phyloP scores from a whole-genome alignment of 2,329 filamentous ascomycete species.

The Hawksworthiomyces lignivorus region DNA sequence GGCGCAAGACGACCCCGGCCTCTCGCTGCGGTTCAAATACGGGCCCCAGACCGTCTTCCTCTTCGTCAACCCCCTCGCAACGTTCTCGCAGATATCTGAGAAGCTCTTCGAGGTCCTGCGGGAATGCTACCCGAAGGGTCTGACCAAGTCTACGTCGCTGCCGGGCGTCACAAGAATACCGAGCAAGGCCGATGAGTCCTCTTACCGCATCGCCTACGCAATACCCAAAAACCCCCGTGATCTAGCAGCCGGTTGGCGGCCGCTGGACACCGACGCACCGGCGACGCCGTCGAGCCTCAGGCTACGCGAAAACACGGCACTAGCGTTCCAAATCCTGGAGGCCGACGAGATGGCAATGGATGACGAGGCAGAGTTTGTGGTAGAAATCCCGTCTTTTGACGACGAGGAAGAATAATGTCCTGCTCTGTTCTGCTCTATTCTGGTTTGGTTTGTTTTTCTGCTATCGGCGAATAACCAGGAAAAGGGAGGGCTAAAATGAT shows the following conservation, averaged over 20 bases:
- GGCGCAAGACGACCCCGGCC: constrained; percentile 35
- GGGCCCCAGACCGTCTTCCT: constrained; percentile 64
- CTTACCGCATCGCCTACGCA: constrained; percentile 37
- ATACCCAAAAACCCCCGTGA: constrained; percentile 37
- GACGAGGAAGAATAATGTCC: constrained; percentile 36
- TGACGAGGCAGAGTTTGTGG: constrained; percentile 30
- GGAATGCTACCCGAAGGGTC: constrained; percentile 48
- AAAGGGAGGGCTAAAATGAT: too few relatives aligned
- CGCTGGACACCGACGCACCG: constrained; percentile 29
- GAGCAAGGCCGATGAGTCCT: constrained; percentile 27
- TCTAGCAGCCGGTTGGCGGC: constrained; percentile 41
- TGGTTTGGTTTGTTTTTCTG: too few relatives aligned
- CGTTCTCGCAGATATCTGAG: constrained; percentile 49
- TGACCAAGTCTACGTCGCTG: constrained; percentile 30
- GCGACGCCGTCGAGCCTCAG: constrained; percentile 35
- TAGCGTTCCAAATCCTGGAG: constrained; percentile 44
- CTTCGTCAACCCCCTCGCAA: constrained; percentile 50
- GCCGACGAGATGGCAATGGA: constrained; percentile 29
- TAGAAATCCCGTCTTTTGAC: constrained; percentile 27
- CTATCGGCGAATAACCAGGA: too few relatives aligned
- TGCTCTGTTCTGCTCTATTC: too few relatives aligned
- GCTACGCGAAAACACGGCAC: constrained; percentile 37
- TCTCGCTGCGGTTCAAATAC: constrained; percentile 66
- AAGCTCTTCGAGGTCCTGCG: constrained; percentile 51
- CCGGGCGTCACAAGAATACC: constrained; percentile 30